A percentile compares a stretch with the other conserved stretches of the same genome.
phyloP scores from a whole-genome alignment of 305 asterid genomes.

The Solanum hybrid region DNA sequence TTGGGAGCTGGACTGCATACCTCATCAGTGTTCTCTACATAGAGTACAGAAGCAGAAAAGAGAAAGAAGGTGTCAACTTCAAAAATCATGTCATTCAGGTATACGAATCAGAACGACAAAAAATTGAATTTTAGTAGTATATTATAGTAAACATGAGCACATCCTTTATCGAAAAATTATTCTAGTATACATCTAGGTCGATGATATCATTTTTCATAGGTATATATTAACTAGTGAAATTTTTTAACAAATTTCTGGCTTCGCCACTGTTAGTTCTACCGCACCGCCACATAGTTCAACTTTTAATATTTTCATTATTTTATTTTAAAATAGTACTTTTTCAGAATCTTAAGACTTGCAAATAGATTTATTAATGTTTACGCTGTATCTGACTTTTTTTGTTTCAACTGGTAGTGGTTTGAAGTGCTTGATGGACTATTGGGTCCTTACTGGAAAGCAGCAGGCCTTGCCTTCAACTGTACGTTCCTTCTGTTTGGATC shows the following conservation, averaged over 20 bases:
- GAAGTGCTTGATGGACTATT: slow-evolving; percentile 89
- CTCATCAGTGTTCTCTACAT: slow-evolving; percentile 76
- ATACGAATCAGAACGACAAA: neutral
- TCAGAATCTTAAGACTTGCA: neutral
- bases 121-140: neutral
- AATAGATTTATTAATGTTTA: neutral
- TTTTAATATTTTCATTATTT: neutral
- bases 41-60: slow-evolving; percentile 76
- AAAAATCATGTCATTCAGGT: slow-evolving; percentile 95
- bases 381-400: neutral
- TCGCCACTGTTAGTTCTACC: neutral
- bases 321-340: neutral
- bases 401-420: slow-evolving; percentile 50
- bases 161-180: neutral
- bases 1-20: slow-evolving; percentile 95
- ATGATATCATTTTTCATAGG: too few relatives aligned
- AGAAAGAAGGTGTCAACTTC: slow-evolving; percentile 81
- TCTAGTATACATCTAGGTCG: neutral
- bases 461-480: slow-evolving; percentile 84
- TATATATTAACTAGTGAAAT: neutral
- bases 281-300: neutral
- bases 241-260: neutral
- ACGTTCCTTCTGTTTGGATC: slow-evolving; percentile 90
- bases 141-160: neutral
- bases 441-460: slow-evolving; percentile 88